A percentile compares a stretch with the other conserved stretches of the same genome.
phyloP scores from a whole-genome alignment of 1,284 basidiomycete species.

The Cutaneotrichosporon curvatum region DNA sequence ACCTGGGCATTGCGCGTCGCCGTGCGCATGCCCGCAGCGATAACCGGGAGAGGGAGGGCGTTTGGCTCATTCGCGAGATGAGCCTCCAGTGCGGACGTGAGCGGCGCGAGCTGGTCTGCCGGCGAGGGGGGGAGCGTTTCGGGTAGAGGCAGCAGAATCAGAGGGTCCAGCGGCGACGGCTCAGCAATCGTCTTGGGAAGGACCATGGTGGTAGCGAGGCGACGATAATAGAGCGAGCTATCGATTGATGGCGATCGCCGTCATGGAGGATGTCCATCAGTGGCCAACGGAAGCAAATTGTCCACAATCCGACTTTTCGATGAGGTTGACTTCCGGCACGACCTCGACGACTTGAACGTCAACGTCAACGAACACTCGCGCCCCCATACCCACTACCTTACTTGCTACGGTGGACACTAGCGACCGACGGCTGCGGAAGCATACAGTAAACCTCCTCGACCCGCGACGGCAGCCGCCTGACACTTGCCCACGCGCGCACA shows the following conservation, averaged over 20 bases:
- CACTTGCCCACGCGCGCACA: too few species aligned
- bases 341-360: neutral
- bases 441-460: too few species aligned
- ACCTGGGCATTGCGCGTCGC: constrained; percentile 27
- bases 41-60: constrained; percentile 15
- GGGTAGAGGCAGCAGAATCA: constrained; percentile 34
- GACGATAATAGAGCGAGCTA: neutral
- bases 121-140: constrained; percentile 21
- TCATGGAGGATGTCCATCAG: neutral
- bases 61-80: constrained; percentile 9
- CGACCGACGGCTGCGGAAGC: too few species aligned
- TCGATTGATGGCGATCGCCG: neutral
- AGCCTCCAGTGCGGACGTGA: constrained; percentile 19
- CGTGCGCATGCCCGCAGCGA: constrained; percentile 27
- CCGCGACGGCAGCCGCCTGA: too few species aligned
- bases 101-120: constrained; percentile 11
- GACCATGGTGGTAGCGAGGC: constrained; percentile 22
- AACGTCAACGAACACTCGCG: too few species aligned
- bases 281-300: constrained; percentile 1
- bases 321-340: neutral
- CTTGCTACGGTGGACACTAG: too few species aligned
- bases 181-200: constrained; percentile 27
- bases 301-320: neutral
- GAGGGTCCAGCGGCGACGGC: constrained; percentile 32
- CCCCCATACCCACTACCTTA: too few species aligned